These are phyloP conservation scores for Boletus vermiculosoides DNA, from an alignment of 768 basidiomycete species.

Conservation along the genomic window DNA sequence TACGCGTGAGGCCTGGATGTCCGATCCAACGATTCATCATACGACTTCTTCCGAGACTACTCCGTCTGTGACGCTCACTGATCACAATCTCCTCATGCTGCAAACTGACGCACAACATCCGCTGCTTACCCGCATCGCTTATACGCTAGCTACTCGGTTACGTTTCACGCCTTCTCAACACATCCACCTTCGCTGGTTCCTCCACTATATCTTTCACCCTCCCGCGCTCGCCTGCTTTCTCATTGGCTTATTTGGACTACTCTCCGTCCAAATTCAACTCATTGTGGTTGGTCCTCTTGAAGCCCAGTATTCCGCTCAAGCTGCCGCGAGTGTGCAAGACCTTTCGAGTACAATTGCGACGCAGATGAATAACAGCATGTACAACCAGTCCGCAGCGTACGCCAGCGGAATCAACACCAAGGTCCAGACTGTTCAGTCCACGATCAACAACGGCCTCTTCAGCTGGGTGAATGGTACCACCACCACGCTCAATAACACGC, in stretches of 20 bases:
- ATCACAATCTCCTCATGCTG: conserved; percentile 80
- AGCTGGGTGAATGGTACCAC: conserved; percentile 96
- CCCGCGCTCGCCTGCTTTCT: conserved; percentile 89
- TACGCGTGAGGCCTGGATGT: conserved; percentile 74
- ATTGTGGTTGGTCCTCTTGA: conserved; percentile 73
- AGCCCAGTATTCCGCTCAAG: conserved; percentile 60
- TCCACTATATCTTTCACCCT: conserved; percentile 88
- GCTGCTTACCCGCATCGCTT: conserved; percentile 63
- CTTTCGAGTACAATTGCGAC: conserved; percentile 71
- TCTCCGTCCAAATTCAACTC: conserved; percentile 87
- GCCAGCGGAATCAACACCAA: conserved; percentile 74
- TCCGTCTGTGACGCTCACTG: conserved; percentile 60
- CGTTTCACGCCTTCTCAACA: conserved; percentile 61
- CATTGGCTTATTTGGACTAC: conserved; percentile 87
- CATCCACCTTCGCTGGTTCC: conserved; percentile 80
- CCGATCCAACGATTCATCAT: conserved; percentile 65
- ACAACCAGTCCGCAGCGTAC: conserved; percentile 73
- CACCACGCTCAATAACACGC: conserved; percentile 78
- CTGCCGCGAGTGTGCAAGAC: conserved; percentile 57
- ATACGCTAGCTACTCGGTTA: conserved; percentile 49
- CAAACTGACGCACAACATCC: conserved; percentile 70
- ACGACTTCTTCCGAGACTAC: conserved; percentile 21
- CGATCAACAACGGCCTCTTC: conserved; percentile 84
- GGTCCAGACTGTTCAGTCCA: conserved; percentile 65
- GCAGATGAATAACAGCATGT: conserved; percentile 81